phyloP scores from a whole-genome alignment of 2,329 filamentous ascomycete genomes.

The Botrytis sinoallii region DNA sequence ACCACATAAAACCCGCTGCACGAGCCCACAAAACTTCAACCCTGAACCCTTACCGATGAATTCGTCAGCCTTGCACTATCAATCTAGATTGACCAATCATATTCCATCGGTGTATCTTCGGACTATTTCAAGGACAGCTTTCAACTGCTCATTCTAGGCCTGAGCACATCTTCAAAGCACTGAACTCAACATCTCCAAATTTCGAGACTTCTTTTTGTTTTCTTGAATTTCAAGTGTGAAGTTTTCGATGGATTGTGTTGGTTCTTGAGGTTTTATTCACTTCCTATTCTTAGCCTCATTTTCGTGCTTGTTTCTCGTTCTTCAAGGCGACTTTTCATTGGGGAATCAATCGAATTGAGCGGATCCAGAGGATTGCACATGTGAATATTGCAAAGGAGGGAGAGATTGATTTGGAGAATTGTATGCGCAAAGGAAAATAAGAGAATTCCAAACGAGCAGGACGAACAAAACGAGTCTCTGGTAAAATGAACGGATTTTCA shows the following conservation, averaged over 20 bases:
- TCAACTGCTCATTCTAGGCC: conserved; percentile 10
- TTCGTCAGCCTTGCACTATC: conserved; percentile 7
- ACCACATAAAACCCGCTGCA: not conserved
- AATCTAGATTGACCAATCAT: not conserved
- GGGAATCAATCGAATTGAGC: not conserved
- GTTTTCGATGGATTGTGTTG: not conserved
- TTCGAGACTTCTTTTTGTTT: not conserved
- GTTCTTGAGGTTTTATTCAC: not conserved
- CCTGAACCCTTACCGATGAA: not conserved
- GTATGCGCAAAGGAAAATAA: not conserved
- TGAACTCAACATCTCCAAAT: not conserved
- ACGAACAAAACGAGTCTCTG: not conserved
- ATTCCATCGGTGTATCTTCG: not conserved
- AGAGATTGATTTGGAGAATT: not conserved
- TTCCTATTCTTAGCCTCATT: not conserved
- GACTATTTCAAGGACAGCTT: conserved; percentile 4
- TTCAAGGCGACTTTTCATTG: not conserved
- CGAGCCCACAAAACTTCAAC: not conserved
- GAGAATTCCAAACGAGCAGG: not conserved
- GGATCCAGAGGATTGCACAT: not conserved
- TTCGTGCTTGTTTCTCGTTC: not conserved
- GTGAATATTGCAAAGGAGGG: not conserved
- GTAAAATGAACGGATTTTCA: conserved; percentile 70
- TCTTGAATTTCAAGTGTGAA: not conserved
- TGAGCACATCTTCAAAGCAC: conserved; percentile 6